A percentile compares a stretch with the other conserved stretches of the same genome.
Conservation (phyloP, 139 green algal species). For the Auxenochlorella protothecoides region DNA sequence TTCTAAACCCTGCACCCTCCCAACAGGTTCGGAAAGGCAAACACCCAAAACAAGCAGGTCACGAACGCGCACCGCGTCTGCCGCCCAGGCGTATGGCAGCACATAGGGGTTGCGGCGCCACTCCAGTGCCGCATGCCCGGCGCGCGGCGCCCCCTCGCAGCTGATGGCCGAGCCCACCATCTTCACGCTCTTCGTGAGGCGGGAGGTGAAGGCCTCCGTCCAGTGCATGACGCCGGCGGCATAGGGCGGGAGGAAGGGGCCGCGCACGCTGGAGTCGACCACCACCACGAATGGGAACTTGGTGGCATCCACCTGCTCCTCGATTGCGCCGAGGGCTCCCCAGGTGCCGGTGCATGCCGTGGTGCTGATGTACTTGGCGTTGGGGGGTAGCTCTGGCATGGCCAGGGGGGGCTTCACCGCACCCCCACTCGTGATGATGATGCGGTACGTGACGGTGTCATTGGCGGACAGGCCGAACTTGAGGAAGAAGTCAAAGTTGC, state of each 20-base stretch:
- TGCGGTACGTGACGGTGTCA: slow-evolving; percentile 13
- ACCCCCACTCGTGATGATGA: slow-evolving; percentile 14
- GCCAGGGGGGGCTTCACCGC: slow-evolving; percentile 10
- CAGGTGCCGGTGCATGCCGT: slow-evolving; percentile 14
- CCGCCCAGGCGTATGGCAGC: slow-evolving; percentile 24
- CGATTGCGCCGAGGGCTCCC: slow-evolving; percentile 10
- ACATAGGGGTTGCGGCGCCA: slow-evolving; percentile 23
- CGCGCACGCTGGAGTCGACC: slow-evolving; percentile 24
- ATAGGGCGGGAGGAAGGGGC: slow-evolving; percentile 40
- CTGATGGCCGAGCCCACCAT: slow-evolving; percentile 33
- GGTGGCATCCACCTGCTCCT: background rate
- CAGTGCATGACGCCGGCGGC: slow-evolving; percentile 24
- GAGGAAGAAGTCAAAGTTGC: slow-evolving; percentile 28
- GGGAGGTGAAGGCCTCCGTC: slow-evolving; percentile 23
- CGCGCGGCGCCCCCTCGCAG: slow-evolving; percentile 24
- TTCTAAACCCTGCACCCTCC: too few relatives aligned
- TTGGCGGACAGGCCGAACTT: slow-evolving; percentile 12
- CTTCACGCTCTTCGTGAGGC: slow-evolving; percentile 20
- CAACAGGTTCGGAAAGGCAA: too few relatives aligned
- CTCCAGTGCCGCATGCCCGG: slow-evolving; percentile 17
- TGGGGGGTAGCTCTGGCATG: slow-evolving; percentile 16
- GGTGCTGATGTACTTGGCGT: slow-evolving; percentile 17
- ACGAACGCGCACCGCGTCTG: background rate
- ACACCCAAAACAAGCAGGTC: background rate
- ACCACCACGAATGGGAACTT: slow-evolving; percentile 29